These are phyloP conservation scores for Linnemannia hyalina DNA, from an alignment of 192 early-diverging fungal species.

Conservation along the genomic window DNA sequence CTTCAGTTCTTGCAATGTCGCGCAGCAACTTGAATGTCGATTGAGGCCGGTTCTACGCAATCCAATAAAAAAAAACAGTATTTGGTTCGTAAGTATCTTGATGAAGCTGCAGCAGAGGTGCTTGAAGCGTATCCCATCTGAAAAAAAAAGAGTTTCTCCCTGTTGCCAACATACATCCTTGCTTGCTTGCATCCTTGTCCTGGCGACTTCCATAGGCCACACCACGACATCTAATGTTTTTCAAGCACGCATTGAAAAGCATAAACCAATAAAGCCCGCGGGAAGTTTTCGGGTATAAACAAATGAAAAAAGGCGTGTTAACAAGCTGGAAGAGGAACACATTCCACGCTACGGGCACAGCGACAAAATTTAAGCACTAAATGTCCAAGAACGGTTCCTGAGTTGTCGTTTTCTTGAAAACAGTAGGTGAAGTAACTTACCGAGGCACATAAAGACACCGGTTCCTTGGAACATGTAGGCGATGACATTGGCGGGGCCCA, in stretches of 20 bases:
- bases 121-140: neutral
- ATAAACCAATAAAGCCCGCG: no score
- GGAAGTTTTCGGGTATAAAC: no score
- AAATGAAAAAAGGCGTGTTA: neutral
- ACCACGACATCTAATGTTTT: slow-evolving; percentile 32
- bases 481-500: slow-evolving; percentile 42
- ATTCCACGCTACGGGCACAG: no score
- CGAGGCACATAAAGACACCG: slow-evolving; percentile 54
- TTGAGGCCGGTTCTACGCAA: slow-evolving; percentile 40
- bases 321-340: neutral
- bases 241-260: no score
- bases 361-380: no score
- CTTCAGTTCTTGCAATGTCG: slow-evolving; percentile 53
- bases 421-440: neutral
- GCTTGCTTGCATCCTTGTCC: slow-evolving; percentile 54
- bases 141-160: neutral
- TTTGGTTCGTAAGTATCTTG: neutral
- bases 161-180: slow-evolving; percentile 36
- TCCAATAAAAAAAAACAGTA: neutral
- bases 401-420: neutral
- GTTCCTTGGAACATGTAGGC: slow-evolving; percentile 57
- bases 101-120: neutral
- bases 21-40: slow-evolving; percentile 51
- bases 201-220: slow-evolving; percentile 54
- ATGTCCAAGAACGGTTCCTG: neutral